phyloP scores from a whole-genome alignment of 2,329 filamentous ascomycete genomes.

The Verticillium isaacii region DNA sequence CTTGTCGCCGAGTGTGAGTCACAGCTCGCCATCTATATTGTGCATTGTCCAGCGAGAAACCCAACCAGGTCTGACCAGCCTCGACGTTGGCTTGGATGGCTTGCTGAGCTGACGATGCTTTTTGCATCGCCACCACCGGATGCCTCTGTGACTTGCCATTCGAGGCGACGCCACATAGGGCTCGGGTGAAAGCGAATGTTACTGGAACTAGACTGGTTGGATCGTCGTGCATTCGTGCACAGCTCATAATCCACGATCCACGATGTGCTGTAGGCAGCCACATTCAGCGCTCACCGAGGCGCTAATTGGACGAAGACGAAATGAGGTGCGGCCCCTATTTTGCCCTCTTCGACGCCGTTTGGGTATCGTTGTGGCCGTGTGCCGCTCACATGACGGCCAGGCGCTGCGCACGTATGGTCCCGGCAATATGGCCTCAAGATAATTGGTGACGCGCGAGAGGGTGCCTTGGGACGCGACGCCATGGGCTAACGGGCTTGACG shows the following conservation, averaged over 20 bases:
- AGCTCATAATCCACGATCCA: not conserved
- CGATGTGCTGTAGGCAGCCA: not conserved
- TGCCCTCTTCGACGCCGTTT: not conserved
- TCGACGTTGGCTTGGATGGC: not conserved
- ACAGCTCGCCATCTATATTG: not conserved
- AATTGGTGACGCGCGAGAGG: not conserved
- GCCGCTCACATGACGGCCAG: not conserved
- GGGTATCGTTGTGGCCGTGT: not conserved
- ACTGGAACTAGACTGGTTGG: not conserved
- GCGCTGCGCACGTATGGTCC: not conserved
- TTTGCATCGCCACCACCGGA: not conserved
- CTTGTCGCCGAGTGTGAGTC: not conserved
- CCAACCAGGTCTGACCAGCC: not conserved
- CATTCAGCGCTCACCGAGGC: not conserved
- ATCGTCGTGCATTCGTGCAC: not conserved
- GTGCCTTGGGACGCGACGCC: not conserved
- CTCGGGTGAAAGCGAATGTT: not conserved
- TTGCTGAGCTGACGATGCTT: not conserved
- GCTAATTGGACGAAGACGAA: not conserved
- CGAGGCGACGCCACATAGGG: not conserved
- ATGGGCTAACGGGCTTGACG: not conserved
- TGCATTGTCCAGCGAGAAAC: not conserved
- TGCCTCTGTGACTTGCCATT: not conserved
- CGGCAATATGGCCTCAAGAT: not conserved
- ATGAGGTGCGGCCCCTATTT: not conserved